Evolutionary conservation across 2,329 filamentous ascomycete genomes (phyloP).

Genomic region (Phoma sp.): DNA sequence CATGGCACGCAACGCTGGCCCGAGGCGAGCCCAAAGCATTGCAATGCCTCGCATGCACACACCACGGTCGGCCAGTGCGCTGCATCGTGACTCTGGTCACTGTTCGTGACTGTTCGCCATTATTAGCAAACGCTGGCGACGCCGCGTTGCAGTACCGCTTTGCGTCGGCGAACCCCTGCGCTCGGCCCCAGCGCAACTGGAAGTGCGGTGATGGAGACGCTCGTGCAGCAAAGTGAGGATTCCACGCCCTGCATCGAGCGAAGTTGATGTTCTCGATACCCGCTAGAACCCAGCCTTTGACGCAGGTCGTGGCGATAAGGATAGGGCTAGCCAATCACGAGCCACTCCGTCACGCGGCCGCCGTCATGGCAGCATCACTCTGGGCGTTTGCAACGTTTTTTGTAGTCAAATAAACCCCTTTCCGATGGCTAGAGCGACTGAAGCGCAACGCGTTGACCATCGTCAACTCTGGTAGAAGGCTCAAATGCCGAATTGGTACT

Average conservation of each 20-base stretch:
- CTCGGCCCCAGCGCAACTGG: slow-evolving; percentile 1
- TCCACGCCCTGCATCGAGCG: slow-evolving; percentile 25
- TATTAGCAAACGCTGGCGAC: slow-evolving; percentile 11
- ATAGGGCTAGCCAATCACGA: slow-evolving; percentile 32
- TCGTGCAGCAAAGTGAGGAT: slow-evolving; percentile 6
- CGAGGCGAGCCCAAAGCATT: slow-evolving; percentile 9
- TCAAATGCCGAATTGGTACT: slow-evolving; percentile 8
- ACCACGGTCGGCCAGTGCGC: slow-evolving; percentile 17
- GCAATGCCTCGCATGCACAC: slow-evolving; percentile 14
- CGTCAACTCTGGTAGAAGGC: slow-evolving; percentile 9
- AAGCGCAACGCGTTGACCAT: slow-evolving; percentile 18
- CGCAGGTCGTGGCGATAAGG: slow-evolving; percentile 34
- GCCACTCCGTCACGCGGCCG: slow-evolving; percentile 23
- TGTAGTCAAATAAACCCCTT: slow-evolving; percentile 35
- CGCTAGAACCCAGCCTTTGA: slow-evolving; percentile 22
- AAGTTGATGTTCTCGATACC: slow-evolving; percentile 17
- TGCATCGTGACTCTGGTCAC: slow-evolving; percentile 10
- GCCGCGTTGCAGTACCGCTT: slow-evolving; percentile 7
- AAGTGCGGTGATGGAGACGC: slow-evolving; percentile 1
- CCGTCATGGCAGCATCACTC: slow-evolving; percentile 35
- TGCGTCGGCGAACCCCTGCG: slow-evolving; percentile 2
- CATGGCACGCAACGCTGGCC: slow-evolving; percentile 19
- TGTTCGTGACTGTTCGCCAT: slow-evolving; percentile 9
- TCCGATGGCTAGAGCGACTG: slow-evolving; percentile 12
- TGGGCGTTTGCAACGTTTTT: slow-evolving; percentile 28